Evolutionary conservation across 768 basidiomycete genomes (phyloP), one percentile per base, ranked within the genome.

Genomic region (Boletus sp.): DNA sequence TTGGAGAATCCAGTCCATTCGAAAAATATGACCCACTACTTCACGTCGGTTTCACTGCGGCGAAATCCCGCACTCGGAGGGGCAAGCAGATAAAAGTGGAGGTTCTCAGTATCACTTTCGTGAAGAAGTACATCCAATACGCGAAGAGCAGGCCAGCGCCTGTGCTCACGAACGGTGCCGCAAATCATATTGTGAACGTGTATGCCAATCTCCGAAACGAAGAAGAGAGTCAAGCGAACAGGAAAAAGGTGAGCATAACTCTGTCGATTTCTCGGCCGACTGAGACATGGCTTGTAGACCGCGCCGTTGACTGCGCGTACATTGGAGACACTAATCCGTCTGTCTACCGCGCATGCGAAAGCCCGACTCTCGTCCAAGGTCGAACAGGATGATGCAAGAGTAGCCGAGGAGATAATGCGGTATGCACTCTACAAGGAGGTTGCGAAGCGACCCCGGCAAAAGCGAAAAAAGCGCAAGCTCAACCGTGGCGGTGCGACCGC

Each of bases 391-490:
- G 97, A 99, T 75, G 94, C 97, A 17, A 81, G 80, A 64, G 87
- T 89, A 41, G 97, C 97, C 3, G 94, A 99, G 71, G 88, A 88
- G 67, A 96, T 98, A 69, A 87, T 99, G 73, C 89, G 95, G 20
- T 99, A 94, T 73, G 97, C 97, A 6, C 83, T 99, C 35, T 99
- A 94, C 83, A 96, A 95, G 69, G 96, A 99, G 72, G 96, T 99
- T 17, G 83, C 92, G 46, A 92, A 90, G 70, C 85, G 92, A 52
- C 78, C 80, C 57, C 69, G 72, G 33, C 76, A 79, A 56, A 82
- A 85, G 61, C 73, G 86, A 59, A 97, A 96, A 80, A 90, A 92
- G 76, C 83, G 91, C 68, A 94, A 90, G 76, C 80, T 93, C 58
- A 90, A 92, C 68, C 83, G 78, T 50, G 89, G 88, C 5, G 80